Conservation (phyloP, 2,329 filamentous ascomycete species). For the Aspergillus quadrilineatus region DNA sequence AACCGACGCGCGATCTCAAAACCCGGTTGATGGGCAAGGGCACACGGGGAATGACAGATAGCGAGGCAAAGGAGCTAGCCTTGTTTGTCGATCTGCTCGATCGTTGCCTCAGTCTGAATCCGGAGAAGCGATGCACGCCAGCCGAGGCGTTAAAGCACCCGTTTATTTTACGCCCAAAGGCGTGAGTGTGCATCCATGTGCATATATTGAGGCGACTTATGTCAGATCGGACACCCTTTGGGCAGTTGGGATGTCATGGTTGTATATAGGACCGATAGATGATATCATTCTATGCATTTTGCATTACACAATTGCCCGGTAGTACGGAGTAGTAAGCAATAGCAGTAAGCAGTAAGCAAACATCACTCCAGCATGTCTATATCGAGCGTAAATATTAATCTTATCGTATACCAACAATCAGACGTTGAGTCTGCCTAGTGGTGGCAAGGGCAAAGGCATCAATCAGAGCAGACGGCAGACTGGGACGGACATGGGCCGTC, state of each 20-base stretch:
- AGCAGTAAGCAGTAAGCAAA: no score
- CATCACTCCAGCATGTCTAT: no score
- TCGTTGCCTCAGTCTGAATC: conserved; percentile 82
- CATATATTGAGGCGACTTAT: neutral
- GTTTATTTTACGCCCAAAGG: conserved; percentile 64
- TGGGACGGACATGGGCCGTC: no score
- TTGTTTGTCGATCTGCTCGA: conserved; percentile 86
- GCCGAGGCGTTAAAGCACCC: conserved; percentile 83
- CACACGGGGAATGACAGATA: conserved; percentile 69
- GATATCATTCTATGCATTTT: neutral
- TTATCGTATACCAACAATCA: no score
- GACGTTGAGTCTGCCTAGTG: no score
- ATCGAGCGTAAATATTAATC: no score
- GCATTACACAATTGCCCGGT: neutral
- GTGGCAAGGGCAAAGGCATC: no score
- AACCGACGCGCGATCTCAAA: conserved; percentile 78
- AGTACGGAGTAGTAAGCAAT: neutral
- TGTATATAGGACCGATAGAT: neutral
- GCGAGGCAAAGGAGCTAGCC: conserved; percentile 73
- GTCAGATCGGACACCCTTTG: neutral
- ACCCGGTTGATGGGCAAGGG: conserved; percentile 71
- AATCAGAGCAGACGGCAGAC: no score
- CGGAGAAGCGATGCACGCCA: conserved; percentile 86
- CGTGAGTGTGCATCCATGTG: conserved; percentile 4
- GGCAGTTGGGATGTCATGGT: neutral